These are phyloP conservation scores for Chaetothyriales sp. DNA, from an alignment of 2,329 filamentous ascomycete species.

Conservation along the genomic window DNA sequence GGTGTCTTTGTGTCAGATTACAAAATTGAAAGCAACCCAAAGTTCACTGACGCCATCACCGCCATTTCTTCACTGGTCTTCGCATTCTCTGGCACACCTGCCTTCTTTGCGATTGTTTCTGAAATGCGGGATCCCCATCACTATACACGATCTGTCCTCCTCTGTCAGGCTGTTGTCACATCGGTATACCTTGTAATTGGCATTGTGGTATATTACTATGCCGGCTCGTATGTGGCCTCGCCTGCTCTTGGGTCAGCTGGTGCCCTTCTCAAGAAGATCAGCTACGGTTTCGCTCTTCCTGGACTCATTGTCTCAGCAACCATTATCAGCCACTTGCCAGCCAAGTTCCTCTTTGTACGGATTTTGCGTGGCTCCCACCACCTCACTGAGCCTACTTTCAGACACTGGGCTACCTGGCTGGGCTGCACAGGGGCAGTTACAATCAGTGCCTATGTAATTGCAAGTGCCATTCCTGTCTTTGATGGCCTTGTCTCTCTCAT, in stretches of 20 bases:
- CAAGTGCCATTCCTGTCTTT: slow-evolving; percentile 35
- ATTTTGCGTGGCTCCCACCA: slow-evolving; percentile 39
- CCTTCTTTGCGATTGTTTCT: slow-evolving; percentile 26
- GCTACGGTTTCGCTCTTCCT: slow-evolving; percentile 29
- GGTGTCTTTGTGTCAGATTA: slow-evolving; percentile 23
- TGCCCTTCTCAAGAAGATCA: slow-evolving; percentile 29
- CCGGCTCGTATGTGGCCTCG: slow-evolving; percentile 34
- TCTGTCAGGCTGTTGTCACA: slow-evolving; percentile 23
- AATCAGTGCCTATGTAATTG: slow-evolving; percentile 37
- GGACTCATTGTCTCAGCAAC: slow-evolving; percentile 18
- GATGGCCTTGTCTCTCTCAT: slow-evolving; percentile 4
- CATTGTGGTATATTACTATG: slow-evolving; percentile 34
- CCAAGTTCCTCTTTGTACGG: slow-evolving; percentile 45
- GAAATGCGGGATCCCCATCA: slow-evolving; percentile 26
- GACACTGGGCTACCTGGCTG: slow-evolving; percentile 42
- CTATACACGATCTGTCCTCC: slow-evolving; percentile 24
- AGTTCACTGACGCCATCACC: slow-evolving; percentile 21
- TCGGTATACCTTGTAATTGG: slow-evolving; percentile 28
- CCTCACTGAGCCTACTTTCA: slow-evolving; percentile 37
- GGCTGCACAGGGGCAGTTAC: slow-evolving; percentile 31
- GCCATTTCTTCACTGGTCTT: slow-evolving; percentile 22
- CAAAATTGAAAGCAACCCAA: slow-evolving; percentile 17
- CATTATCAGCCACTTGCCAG: slow-evolving; percentile 27
- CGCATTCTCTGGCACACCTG: slow-evolving; percentile 20
- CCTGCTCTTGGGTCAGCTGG: slow-evolving; percentile 37